These are phyloP conservation scores for Penstemon eatonii DNA, from an alignment of 257 asterid genomes.

Conservation along the genomic window DNA sequence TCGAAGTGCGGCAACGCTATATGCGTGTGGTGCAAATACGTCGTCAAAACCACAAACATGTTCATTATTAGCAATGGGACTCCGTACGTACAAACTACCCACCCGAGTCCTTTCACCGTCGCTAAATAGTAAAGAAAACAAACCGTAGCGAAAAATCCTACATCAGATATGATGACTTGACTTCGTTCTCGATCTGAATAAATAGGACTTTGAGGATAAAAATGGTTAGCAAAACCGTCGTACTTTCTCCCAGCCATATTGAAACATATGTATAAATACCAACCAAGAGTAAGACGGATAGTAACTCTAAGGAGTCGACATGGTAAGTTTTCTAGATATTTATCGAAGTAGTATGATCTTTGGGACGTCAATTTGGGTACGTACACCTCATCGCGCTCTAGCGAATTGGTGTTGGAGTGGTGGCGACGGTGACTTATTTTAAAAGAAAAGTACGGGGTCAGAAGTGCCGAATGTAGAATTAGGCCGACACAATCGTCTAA, in stretches of 20 bases:
- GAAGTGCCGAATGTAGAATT: slow-evolving; percentile 36
- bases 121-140: slow-evolving; percentile 47
- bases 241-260: too few species aligned
- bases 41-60: slow-evolving; percentile 40
- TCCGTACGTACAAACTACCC: slow-evolving; percentile 55
- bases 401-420: slow-evolving; percentile 65
- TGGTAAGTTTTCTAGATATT: slow-evolving; percentile 55
- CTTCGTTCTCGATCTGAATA: slow-evolving; percentile 62
- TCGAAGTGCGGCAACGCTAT: slow-evolving; percentile 68
- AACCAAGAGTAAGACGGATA: too few species aligned
- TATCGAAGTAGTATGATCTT: slow-evolving; percentile 34
- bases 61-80: slow-evolving; percentile 61
- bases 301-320: slow-evolving; percentile 48
- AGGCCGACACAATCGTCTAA: slow-evolving; percentile 21
- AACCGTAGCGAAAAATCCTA: slow-evolving; percentile 40
- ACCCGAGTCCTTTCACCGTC: slow-evolving; percentile 55
- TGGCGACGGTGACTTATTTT: slow-evolving; percentile 51
- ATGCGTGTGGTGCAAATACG: slow-evolving; percentile 67
- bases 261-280: too few species aligned
- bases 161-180: slow-evolving; percentile 31
- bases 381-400: slow-evolving; percentile 72
- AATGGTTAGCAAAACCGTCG: slow-evolving; percentile 68
- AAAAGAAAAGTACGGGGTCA: slow-evolving; percentile 44
- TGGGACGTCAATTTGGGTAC: slow-evolving; percentile 55
- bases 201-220: slow-evolving; percentile 61